phyloP scores from a whole-genome alignment of 306 rosid genomes.

The Ceratonia siliqua region DNA sequence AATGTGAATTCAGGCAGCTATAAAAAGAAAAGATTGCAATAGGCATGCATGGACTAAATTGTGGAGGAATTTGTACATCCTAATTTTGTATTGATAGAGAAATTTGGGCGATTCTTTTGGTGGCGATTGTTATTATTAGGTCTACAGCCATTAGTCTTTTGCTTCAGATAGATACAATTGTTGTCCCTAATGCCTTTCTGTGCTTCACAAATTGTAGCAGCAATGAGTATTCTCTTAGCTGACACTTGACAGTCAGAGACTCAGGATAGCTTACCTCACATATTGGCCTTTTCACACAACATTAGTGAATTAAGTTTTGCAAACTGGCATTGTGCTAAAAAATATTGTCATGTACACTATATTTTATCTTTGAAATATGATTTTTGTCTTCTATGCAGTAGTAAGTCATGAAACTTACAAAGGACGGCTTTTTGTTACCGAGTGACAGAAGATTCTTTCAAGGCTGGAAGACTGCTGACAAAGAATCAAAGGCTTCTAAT shows the following conservation, averaged over 20 bases:
- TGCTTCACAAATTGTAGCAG: constrained; percentile 35
- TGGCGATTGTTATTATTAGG: constrained; percentile 51
- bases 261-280: constrained; percentile 28
- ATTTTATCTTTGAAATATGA: constrained; percentile 19
- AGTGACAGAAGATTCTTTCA: neutral
- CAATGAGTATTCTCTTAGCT: constrained; percentile 52
- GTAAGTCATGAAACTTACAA: neutral
- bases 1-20: constrained; percentile 42
- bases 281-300: constrained; percentile 29
- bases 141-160: constrained; percentile 39
- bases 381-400: neutral
- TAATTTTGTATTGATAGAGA: constrained; percentile 68
- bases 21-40: constrained; percentile 68
- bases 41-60: constrained; percentile 33
- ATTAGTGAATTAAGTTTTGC: constrained; percentile 42
- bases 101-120: constrained; percentile 65
- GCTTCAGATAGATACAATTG: constrained; percentile 39
- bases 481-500: constrained; percentile 62
- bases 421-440: neutral
- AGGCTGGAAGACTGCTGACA: constrained; percentile 31
- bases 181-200: constrained; percentile 16
- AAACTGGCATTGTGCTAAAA: constrained; percentile 21
- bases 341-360: neutral
- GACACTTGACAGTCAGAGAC: constrained; percentile 38
- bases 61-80: constrained; percentile 40